Percentiles rank a stretch among this genome's conserved stretches.
These are phyloP conservation scores for Fusarium clavum DNA, from an alignment of 2,329 filamentous ascomycete species.

Conservation along the genomic window DNA sequence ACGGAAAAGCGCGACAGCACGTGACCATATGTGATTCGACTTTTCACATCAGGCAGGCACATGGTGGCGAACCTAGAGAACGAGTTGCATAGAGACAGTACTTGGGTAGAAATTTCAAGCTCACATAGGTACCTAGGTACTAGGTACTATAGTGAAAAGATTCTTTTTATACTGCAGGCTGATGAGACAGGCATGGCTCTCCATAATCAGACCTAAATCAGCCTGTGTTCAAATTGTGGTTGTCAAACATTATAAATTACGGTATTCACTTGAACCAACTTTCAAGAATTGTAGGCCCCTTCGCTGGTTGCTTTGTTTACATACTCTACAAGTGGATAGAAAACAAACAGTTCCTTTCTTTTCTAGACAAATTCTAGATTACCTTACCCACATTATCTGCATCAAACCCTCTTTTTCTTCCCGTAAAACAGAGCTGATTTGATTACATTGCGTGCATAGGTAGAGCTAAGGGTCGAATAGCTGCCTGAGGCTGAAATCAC, in stretches of 20 bases:
- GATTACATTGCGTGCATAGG: constrained; percentile 3
- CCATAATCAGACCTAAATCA: neutral
- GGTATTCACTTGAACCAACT: neutral
- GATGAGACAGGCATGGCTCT: neutral
- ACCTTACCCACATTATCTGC: constrained; percentile 26
- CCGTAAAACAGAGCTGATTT: constrained; percentile 13
- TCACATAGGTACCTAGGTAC: neutral
- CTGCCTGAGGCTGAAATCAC: constrained; percentile 47
- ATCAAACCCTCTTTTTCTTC: constrained; percentile 17
- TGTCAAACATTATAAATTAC: neutral
- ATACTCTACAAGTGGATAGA: constrained; percentile 23
- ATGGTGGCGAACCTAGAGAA: constrained; percentile 17
- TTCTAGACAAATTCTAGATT: constrained; percentile 18
- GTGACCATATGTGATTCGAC: constrained; percentile 37
- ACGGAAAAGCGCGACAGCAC: constrained; percentile 41
- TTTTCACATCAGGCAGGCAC: neutral
- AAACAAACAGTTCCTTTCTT: constrained; percentile 15
- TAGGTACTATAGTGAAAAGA: neutral
- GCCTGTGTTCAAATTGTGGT: neutral
- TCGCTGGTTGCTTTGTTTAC: constrained; percentile 22
- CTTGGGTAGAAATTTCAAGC: neutral
- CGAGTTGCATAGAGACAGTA: neutral
- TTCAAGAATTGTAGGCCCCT: neutral
- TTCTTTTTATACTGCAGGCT: neutral
- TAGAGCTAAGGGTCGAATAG: constrained; percentile 9